A percentile compares a stretch with the other conserved stretches of the same genome.
These are phyloP conservation scores for Leersia perrieri DNA, from an alignment of 176 grass and related monocot genomes.

Conservation along the genomic window DNA sequence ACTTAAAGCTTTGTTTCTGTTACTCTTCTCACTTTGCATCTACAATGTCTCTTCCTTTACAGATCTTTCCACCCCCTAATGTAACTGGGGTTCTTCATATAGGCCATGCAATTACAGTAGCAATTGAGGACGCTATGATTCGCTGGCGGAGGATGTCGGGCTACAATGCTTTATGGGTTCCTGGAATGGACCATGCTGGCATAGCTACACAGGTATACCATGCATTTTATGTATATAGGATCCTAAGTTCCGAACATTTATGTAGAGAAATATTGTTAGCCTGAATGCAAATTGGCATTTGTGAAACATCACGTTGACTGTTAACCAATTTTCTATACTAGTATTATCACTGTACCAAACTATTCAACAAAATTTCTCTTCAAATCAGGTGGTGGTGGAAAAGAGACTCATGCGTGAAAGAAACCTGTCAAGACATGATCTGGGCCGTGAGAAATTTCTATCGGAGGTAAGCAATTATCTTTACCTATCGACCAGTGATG, in stretches of 20 bases:
- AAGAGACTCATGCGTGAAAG: not conserved
- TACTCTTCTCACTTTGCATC: not conserved
- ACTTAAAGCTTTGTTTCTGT: not conserved
- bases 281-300: conserved; percentile 1
- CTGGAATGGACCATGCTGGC: conserved; percentile 77
- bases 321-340: not conserved
- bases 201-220: conserved; percentile 69
- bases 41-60: not conserved
- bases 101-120: conserved; percentile 73
- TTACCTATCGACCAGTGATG: not conserved
- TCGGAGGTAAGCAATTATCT: not conserved
- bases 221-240: not conserved
- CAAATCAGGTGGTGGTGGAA: not conserved
- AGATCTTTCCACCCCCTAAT: conserved; percentile 47
- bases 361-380: not conserved
- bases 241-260: not conserved
- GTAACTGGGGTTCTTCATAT: conserved; percentile 62
- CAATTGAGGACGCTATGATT: conserved; percentile 73
- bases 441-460: not conserved
- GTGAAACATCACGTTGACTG: conserved; percentile 1
- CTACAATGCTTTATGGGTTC: conserved; percentile 67
- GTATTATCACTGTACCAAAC: not conserved
- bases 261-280: not conserved
- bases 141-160: conserved; percentile 69
- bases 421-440: not conserved